Base-by-base conservation (phyloP, 768 basidiomycete species). In the Tulasnella sp. region DNA sequence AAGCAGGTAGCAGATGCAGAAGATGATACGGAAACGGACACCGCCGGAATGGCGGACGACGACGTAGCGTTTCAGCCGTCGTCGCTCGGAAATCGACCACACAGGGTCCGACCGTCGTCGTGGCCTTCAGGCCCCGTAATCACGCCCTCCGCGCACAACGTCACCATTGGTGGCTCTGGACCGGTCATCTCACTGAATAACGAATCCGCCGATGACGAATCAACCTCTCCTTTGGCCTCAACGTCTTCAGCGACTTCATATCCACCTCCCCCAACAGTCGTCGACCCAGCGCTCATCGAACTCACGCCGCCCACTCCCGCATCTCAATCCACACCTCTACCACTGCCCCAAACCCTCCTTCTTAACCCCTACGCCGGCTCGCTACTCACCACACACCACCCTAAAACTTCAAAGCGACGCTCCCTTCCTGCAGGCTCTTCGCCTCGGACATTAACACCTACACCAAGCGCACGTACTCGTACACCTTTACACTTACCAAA, bases 401-500 rank as follows among this genome's bases (percentile, higher is more conserved):
- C 64, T 17, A 72, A 63, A 37, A 7, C 62, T 14, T 71, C 47
- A 59, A 17, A 34, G 26, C 69, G 59, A 62, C 59, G 44, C 36
- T n/a, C n/a, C 64, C 36, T 34, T 12, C 26, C 26, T 34, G 32
- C 26, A 34, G 32, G n/a, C 36, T 29, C 34, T 34, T 42, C 67
- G 7, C 67, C 67, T 9, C 67, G 67, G 29, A 39, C 67, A 39
- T 44, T 44, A 40, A 68, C 67, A 39, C 62, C 67, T 68, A 64
- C 62, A 16, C 80, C 19, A 75, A 84, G 14, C 86, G 87, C 75
- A 88, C 85, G 37, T 19, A 29, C 66, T 16, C 66, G 66, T 77
- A 86, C 89, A 0, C 88, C 90, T 3, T 90, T 96, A 75, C 90
- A 90, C 76, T 83, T 87, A 37, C 94, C 87, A 34, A 99, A 99